A percentile compares a stretch with the other conserved stretches of the same genome.
Evolutionary conservation across 2,329 filamentous ascomycete species (phyloP).

Genomic region (Celoporthe dispersa): DNA sequence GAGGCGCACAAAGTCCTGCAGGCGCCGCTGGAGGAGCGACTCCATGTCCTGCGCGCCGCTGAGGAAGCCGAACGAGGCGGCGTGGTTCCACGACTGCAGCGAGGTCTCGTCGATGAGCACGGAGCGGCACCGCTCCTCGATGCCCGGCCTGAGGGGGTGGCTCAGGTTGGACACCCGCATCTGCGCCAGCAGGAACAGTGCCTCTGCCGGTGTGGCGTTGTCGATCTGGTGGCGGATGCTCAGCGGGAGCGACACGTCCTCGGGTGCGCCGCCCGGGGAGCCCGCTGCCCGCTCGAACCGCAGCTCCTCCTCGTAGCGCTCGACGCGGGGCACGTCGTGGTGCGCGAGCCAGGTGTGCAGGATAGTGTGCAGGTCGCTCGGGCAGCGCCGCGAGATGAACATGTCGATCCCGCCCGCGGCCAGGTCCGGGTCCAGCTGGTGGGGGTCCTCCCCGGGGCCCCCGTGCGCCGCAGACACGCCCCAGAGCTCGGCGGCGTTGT

Average conservation of each 20-base stretch:
- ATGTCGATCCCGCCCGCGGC: constrained; percentile 36
- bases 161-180: constrained; percentile 35
- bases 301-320: constrained; percentile 41
- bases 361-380: constrained; percentile 38
- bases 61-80: constrained; percentile 36
- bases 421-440: constrained; percentile 24
- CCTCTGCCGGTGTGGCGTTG: constrained; percentile 38
- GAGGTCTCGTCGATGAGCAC: constrained; percentile 38
- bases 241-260: constrained; percentile 32
- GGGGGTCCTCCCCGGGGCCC: constrained; percentile 13
- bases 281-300: constrained; percentile 35
- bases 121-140: constrained; percentile 35
- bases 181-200: constrained; percentile 39
- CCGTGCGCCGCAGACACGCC: constrained; percentile 36
- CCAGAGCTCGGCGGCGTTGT: constrained; percentile 41
- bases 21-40: constrained; percentile 36
- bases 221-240: constrained; percentile 38
- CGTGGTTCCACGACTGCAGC: constrained; percentile 35
- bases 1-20: constrained; percentile 33
- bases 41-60: constrained; percentile 35
- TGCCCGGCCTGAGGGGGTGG: constrained; percentile 35
- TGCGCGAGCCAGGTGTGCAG: constrained; percentile 46
- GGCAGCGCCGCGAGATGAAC: constrained; percentile 42
- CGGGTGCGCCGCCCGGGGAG: too few species aligned
- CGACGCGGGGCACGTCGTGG: constrained; percentile 38